phyloP scores from a whole-genome alignment of 306 rosid genomes.

The Mimosa pudica region DNA sequence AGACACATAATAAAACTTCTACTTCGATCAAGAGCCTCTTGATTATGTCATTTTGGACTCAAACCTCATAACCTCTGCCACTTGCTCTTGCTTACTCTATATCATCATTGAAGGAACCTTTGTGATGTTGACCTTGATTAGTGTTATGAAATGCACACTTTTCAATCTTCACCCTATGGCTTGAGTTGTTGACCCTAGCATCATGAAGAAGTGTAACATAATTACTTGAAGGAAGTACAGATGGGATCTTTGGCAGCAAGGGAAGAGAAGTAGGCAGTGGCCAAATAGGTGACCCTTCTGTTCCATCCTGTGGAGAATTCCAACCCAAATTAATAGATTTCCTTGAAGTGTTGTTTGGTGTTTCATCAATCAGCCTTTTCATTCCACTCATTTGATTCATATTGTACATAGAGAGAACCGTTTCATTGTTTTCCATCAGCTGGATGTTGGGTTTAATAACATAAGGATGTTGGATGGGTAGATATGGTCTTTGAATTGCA shows the following conservation, averaged over 20 bases:
- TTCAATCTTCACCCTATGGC: conserved; percentile 41
- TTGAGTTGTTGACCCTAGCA: conserved; percentile 29
- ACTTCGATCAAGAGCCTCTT: conserved; percentile 41
- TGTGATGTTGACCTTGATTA: conserved; percentile 44
- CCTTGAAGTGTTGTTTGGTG: conserved; percentile 45
- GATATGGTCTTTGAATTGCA: conserved; percentile 73
- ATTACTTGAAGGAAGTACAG: conserved; percentile 28
- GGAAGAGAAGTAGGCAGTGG: conserved; percentile 56
- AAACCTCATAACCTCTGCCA: conserved; percentile 23
- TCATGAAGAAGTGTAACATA: conserved; percentile 35
- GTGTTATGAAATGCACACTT: conserved; percentile 25
- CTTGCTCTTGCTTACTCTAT: conserved; percentile 27
- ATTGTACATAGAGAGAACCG: conserved; percentile 38
- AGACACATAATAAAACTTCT: conserved; percentile 2
- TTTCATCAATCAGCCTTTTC: conserved; percentile 55
- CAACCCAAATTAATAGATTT: conserved; percentile 66
- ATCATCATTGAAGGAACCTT: conserved; percentile 15
- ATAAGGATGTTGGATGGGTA: conserved; percentile 65
- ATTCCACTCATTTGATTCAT: conserved; percentile 40
- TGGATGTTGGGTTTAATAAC: conserved; percentile 53
- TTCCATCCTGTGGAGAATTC: conserved; percentile 53
- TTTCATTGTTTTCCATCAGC: conserved; percentile 48
- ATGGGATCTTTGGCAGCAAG: conserved; percentile 52
- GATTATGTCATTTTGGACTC: conserved; percentile 34
- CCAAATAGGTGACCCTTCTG: conserved; percentile 50